Evolutionary conservation across 257 asterid species (phyloP), one percentile per base, ranked within the genome.

Genomic region (Prunella vulgaris): DNA sequence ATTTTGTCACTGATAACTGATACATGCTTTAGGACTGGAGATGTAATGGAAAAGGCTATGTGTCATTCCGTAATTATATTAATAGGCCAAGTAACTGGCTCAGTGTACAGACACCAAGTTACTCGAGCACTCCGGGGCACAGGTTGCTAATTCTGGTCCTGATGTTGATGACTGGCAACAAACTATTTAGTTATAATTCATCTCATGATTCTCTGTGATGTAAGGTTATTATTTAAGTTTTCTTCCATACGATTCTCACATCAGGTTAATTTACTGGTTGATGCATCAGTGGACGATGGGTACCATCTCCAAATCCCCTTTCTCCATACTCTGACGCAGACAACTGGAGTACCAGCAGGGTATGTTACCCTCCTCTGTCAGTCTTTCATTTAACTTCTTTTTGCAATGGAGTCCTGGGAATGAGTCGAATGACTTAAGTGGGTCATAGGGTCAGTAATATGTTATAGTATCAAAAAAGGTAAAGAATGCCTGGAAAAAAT

Each of bases 221-320:
- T 25, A 64, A 74, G 79, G 75, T 77, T 76, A 74, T 74, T 80
- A 71, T 85, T 86, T 86, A 81, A 79, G 86, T 82, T 82, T 73
- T 83, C 78, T 77, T 82, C 81, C 83, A 76, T 77, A 79, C 81
- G 70, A 76, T 87, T 75, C 96, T 93, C 84, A 90, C 95, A 88
- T 85, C 98, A 87, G 94, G 97, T 69, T 90, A 82, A 84, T 90
- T 93, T 93, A 83, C 94, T 88, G 92, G 89, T 90, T 90, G 98
- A 90, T 88, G 93, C 92, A 86, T 85, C 97, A 94, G 99, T 82
- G 97, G 93, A 76, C 90, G 92, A 66, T 94, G 97, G 97, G 54
- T 76, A 57, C 75, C 90, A 75, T 83, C 96, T 84, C 78, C 90
- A 74, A 82, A 87, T 79, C 88, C 92, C 69, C 85, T 79, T 61